Conservation (phyloP, 2,329 filamentous ascomycete genomes). For the Aureobasidium sp. region DNA sequence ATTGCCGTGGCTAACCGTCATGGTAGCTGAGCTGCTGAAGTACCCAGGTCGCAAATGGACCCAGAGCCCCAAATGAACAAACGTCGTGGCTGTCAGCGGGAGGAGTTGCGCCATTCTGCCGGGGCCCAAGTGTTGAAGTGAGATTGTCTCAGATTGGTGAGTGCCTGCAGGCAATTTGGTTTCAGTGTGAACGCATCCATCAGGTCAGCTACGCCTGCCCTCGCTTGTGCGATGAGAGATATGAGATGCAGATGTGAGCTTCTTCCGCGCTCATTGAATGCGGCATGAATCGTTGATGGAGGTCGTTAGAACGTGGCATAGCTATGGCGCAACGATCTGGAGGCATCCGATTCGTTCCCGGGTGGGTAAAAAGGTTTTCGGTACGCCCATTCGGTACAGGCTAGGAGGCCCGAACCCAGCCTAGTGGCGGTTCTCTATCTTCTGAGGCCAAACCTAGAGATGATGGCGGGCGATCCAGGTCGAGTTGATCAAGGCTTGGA, state of each 20-base stretch:
- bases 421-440: constrained; percentile 17
- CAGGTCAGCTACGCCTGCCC: neutral
- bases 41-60: constrained; percentile 3
- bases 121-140: constrained; percentile 7
- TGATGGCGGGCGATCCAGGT: constrained; percentile 15
- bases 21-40: neutral
- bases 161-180: constrained; percentile 12
- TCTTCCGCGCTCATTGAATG: neutral
- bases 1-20: constrained; percentile 2
- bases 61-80: neutral
- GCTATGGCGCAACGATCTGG: constrained; percentile 13
- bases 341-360: constrained; percentile 16
- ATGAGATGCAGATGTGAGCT: neutral
- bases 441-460: constrained; percentile 12
- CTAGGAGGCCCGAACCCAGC: constrained; percentile 16
- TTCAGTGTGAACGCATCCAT: constrained; percentile 7
- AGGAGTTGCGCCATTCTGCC: constrained; percentile 5
- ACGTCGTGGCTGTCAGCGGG: constrained; percentile 14
- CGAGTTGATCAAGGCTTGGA: constrained; percentile 13
- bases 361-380: constrained; percentile 15
- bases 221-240: neutral
- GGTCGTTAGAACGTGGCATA: neutral
- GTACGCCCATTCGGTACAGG: constrained; percentile 15
- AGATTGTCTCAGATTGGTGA: constrained; percentile 14
- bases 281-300: neutral